Base-by-base conservation (phyloP, 768 basidiomycete species). In the Agaricus sinodeliciosus region DNA sequence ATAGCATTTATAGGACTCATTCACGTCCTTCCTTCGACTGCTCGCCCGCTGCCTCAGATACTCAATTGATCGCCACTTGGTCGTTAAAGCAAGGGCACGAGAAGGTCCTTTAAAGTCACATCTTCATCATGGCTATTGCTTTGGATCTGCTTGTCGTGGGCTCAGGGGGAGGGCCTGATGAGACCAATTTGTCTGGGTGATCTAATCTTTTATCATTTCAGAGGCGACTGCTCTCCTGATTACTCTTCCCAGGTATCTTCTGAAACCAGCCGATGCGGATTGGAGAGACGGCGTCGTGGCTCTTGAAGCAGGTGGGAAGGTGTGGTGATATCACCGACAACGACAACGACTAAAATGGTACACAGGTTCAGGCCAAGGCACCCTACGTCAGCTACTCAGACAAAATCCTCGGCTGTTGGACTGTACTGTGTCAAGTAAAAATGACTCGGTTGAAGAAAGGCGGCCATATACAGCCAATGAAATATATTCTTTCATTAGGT, bases 261-360 rank as follows among this genome's bases (percentile, higher is more conserved):
- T 96, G 65, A 98, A 97, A 64, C 78, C 88, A 7, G 72, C 67
- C 57, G 65, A 72, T 34, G 62, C 74, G 9, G 62, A 70, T 8
- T 97, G 94, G 94, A 74, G 79, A 55, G 86, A 91, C 43, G 94
- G 93, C 4, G 80, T 87, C 43, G 58, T 95, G 5, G 87, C 84
- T 1, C 65, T 98, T 48, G 95, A 98, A 72, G 95, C 91, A 63
- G 93, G 93, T 90, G 55, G 78, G 43, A 37, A 43, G 6, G 39
- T 31, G 27, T 19, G 50, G 39, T 27, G 25, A 11, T 49, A 42
- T 42, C 34, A 22, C 9, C 6, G 16, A 7, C n/a, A 12, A 26
- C 19, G 27, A 41, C 7, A 6, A 43, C 31, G 45, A 40, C 45
- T 51, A 34, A 55, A 31, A 18, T 1, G 9, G 22, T 25, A 36